phyloP scores from a whole-genome alignment of 164 flowering plant genomes.

The Annona cherimola region DNA sequence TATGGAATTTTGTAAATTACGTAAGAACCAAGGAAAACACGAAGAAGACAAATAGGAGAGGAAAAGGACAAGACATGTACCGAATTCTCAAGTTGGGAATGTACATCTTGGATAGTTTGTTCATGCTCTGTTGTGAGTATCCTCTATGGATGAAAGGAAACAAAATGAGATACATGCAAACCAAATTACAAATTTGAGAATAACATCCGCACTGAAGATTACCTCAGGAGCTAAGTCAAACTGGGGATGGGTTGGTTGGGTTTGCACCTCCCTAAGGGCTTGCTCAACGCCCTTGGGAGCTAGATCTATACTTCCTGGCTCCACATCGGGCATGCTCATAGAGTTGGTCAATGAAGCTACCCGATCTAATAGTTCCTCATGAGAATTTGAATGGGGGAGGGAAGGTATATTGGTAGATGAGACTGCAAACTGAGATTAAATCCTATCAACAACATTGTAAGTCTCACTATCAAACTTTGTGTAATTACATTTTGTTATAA shows the following conservation, averaged over 20 bases:
- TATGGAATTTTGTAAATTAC: neutral
- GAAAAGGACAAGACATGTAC: neutral
- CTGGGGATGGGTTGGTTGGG: neutral
- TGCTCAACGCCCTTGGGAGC: neutral
- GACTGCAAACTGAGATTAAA: neutral
- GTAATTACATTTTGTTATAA: neutral
- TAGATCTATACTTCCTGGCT: neutral
- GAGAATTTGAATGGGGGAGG: neutral
- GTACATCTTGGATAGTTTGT: neutral
- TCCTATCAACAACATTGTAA: neutral
- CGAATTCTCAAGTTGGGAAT: conserved; percentile 1
- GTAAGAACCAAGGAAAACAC: neutral
- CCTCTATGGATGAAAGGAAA: neutral
- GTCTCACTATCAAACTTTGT: neutral
- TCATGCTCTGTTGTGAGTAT: neutral
- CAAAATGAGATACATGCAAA: neutral
- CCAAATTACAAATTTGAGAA: neutral
- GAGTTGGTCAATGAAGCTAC: neutral
- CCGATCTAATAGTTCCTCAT: neutral
- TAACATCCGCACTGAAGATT: neutral
- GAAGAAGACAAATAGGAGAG: neutral
- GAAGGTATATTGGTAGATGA: neutral
- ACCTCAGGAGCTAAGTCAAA: neutral
- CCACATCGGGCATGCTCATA: neutral
- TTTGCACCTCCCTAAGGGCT: neutral